Evolutionary conservation across 148 eudicot species (phyloP).

Genomic region (Rhododendron ovatum): DNA sequence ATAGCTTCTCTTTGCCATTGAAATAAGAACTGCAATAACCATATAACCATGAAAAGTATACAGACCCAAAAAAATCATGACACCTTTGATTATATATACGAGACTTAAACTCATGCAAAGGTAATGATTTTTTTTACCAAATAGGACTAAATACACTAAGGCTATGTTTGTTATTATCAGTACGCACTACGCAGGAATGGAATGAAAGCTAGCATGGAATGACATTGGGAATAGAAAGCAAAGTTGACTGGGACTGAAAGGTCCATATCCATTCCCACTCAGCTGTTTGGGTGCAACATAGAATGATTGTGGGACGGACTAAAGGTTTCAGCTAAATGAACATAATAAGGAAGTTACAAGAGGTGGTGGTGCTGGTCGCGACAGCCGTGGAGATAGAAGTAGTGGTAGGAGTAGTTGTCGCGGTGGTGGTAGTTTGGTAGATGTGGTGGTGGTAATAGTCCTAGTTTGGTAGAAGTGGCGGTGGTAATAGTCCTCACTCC

Average conservation of each 20-base stretch:
- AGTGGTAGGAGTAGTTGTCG: background rate
- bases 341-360: background rate
- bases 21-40: constrained; percentile 38
- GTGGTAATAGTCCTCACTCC: background rate
- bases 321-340: background rate
- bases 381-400: background rate
- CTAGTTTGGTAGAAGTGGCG: background rate
- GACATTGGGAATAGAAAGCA: background rate
- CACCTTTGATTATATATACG: background rate
- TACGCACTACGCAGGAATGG: background rate
- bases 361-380: background rate
- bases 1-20: constrained; percentile 44
- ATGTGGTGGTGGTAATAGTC: background rate
- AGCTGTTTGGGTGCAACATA: background rate
- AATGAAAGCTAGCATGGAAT: no score
- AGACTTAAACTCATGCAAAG: background rate
- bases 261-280: background rate
- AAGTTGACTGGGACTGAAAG: background rate
- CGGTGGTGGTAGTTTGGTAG: background rate
- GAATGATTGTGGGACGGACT: background rate
- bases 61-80: background rate
- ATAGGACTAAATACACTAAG: background rate
- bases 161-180: background rate
- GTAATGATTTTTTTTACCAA: background rate
- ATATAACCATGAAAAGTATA: background rate